A percentile compares a stretch with the other conserved stretches of the same genome.
phyloP scores from a whole-genome alignment of 441 rosid species.

The Jatropha multifida region DNA sequence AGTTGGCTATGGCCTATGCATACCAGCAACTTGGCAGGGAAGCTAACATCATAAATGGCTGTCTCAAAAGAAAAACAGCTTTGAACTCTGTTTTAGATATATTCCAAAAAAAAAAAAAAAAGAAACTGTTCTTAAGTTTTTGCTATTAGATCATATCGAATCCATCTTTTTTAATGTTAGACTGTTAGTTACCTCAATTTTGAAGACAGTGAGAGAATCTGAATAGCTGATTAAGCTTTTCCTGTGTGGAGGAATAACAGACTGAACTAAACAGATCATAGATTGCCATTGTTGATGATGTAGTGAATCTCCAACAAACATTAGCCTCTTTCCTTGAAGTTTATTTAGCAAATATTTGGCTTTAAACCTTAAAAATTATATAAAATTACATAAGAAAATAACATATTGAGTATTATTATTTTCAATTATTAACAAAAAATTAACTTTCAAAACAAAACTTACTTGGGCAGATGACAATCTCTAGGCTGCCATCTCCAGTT shows the following conservation, averaged over 20 bases:
- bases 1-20: too few relatives aligned
- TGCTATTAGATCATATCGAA: too few relatives aligned
- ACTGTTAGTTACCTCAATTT: conserved; percentile 44
- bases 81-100: too few relatives aligned
- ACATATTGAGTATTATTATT: too few relatives aligned
- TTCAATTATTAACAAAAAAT: neutral
- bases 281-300: conserved; percentile 89
- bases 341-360: conserved; percentile 59
- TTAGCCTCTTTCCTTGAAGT: conserved; percentile 73
- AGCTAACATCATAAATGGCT: too few relatives aligned
- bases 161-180: too few relatives aligned
- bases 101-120: too few relatives aligned
- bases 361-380: conserved; percentile 46
- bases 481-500: conserved; percentile 86
- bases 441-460: neutral
- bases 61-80: too few relatives aligned
- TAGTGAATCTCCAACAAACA: conserved; percentile 90
- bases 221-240: conserved; percentile 55
- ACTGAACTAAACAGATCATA: conserved; percentile 78
- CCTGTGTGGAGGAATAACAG: conserved; percentile 51
- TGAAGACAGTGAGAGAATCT: conserved; percentile 53
- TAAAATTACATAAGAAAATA: too few relatives aligned
- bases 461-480: conserved; percentile 73
- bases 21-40: too few relatives aligned
- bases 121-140: too few relatives aligned